These are phyloP conservation scores for Acidomyces sp. DNA, from an alignment of 495 filamentous ascomycete genomes.

Conservation along the genomic window DNA sequence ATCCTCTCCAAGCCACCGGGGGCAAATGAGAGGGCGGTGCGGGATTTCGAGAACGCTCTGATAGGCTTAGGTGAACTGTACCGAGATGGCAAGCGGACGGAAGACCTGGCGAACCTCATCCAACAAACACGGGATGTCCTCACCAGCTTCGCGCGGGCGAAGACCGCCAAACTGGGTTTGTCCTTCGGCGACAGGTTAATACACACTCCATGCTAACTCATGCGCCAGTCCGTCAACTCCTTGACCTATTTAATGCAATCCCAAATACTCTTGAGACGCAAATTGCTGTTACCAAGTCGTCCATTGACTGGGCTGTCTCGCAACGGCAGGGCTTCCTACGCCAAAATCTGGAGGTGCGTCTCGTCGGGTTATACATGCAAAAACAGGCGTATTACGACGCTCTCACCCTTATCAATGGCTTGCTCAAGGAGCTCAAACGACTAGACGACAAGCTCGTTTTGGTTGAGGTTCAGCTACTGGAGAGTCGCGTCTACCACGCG, in stretches of 20 bases:
- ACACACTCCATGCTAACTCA: constrained; percentile 1
- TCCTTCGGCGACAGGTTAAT: neutral
- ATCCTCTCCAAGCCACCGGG: constrained; percentile 75
- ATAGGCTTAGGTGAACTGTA: constrained; percentile 84
- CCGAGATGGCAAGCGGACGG: constrained; percentile 62
- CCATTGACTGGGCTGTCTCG: constrained; percentile 96
- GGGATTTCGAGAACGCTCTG: constrained; percentile 74
- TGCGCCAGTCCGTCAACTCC: constrained; percentile 77
- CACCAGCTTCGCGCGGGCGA: constrained; percentile 93
- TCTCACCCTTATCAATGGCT: constrained; percentile 85
- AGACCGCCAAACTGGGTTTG: constrained; percentile 95
- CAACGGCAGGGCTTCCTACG: constrained; percentile 89
- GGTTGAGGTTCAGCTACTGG: constrained; percentile 96
- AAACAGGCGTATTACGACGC: constrained; percentile 96
- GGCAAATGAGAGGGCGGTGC: constrained; percentile 66
- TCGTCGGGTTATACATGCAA: constrained; percentile 86
- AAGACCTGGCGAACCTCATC: constrained; percentile 84
- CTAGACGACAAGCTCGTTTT: constrained; percentile 96
- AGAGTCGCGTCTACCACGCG: constrained; percentile 93
- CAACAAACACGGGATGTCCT: constrained; percentile 79
- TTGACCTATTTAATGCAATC: constrained; percentile 88
- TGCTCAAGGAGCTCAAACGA: constrained; percentile 90
- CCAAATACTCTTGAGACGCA: constrained; percentile 89
- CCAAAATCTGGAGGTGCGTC: constrained; percentile 92
- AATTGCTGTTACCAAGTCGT: constrained; percentile 85